Evolutionary conservation across 495 filamentous ascomycete species (phyloP), one percentile per base, ranked within the genome.

Genomic region (Tricharina praecox): DNA sequence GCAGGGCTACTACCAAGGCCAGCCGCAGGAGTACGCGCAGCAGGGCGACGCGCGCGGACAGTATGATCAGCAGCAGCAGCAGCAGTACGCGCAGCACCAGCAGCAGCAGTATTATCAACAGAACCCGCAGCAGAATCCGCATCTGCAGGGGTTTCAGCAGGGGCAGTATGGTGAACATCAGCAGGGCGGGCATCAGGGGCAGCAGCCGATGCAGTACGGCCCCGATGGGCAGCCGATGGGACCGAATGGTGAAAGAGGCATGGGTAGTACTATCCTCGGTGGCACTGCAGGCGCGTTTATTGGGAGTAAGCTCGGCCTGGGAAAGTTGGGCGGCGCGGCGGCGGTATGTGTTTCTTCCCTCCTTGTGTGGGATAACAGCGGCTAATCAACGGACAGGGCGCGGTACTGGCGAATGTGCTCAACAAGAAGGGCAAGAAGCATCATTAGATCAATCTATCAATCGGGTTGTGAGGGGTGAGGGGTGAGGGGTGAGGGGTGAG

Each of bases 271-370:
- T 30, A 30, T 58, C 16, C 16, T 49, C 46, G 56, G 50, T 8
- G 55, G 55, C 1, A 18, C 50, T 2, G 56, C 53, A 0, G 56
- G 50, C 2, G 56, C 51, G 18, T 59, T 58, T 46, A 23, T 53
- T 13, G 56, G 55, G 15, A 49, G 38, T 23, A 59, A 49, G 10
- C 11, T 54, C 11, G 56, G 55, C 10, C 7, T 58, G 24, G 56
- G 56, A 5, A 44, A 20, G 19, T 4, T 50, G 3, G 55, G 55
- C 4, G 56, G 56, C 20, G 56, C 50, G n/a, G 33, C 43, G 32
- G 55, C 26, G 42, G 55, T 58, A 25, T 46, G 55, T 50, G 26
- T 11, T 20, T 24, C 4, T 9, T 51, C 28, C 21, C 37, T 10
- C 23, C 25, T 41, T 15, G 13, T 16, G 18, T 46, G 34, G 4